Percentiles rank a stretch among this genome's conserved stretches.
Evolutionary conservation across 2,329 filamentous ascomycete species (phyloP).

Genomic region (Herpotrichia juniperi): DNA sequence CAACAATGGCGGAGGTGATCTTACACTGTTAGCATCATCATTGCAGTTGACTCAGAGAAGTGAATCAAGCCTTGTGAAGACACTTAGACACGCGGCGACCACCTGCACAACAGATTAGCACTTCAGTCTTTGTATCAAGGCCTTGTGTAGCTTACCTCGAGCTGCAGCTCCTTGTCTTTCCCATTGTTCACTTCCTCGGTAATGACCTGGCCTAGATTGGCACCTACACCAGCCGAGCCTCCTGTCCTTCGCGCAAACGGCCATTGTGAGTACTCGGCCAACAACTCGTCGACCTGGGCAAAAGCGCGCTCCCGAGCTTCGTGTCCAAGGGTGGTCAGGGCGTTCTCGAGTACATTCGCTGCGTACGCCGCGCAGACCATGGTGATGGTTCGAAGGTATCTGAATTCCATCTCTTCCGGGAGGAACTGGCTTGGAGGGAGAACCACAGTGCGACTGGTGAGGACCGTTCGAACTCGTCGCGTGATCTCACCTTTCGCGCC

Average conservation of each 20-base stretch:
- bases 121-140: not conserved
- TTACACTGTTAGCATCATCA: slow-evolving; percentile 14
- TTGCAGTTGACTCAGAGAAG: slow-evolving; percentile 67
- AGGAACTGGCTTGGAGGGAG: slow-evolving; percentile 86
- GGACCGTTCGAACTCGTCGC: slow-evolving; percentile 86
- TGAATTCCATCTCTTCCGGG: slow-evolving; percentile 91
- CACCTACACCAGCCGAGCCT: slow-evolving; percentile 82
- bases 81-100: slow-evolving; percentile 92
- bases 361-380: slow-evolving; percentile 99
- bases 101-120: slow-evolving; percentile 56
- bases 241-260: slow-evolving; percentile 84
- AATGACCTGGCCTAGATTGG: slow-evolving; percentile 88
- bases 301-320: slow-evolving; percentile 94
- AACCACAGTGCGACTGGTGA: slow-evolving; percentile 93
- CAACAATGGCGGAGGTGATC: not conserved
- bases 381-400: slow-evolving; percentile 86
- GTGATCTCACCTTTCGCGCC: slow-evolving; percentile 98
- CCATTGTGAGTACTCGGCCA: slow-evolving; percentile 97
- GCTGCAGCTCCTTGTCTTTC: slow-evolving; percentile 93
- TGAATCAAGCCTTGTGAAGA: slow-evolving; percentile 97
- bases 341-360: slow-evolving; percentile 97
- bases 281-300: slow-evolving; percentile 92
- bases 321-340: slow-evolving; percentile 90
- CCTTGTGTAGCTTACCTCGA: slow-evolving; percentile 71
- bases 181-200: slow-evolving; percentile 82